A percentile compares a stretch with the other conserved stretches of the same genome.
phyloP scores from a whole-genome alignment of 2,329 filamentous ascomycete genomes.

The Xenoacremonium recifei region DNA sequence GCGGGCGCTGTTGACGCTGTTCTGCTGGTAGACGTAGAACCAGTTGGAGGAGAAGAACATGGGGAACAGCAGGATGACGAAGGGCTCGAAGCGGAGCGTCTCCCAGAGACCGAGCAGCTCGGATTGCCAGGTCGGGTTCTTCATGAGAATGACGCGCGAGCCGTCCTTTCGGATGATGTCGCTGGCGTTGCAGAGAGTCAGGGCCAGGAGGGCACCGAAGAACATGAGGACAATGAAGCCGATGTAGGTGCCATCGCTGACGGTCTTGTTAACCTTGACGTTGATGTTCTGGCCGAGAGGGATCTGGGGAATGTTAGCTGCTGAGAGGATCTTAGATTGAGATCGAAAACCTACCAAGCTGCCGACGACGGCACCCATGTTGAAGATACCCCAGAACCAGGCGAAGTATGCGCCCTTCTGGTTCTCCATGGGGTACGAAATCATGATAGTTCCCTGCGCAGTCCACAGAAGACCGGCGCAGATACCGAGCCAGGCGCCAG shows the following conservation, averaged over 20 bases:
- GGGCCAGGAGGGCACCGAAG: constrained; percentile 66
- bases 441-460: constrained; percentile 83
- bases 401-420: constrained; percentile 87
- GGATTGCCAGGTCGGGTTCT: constrained; percentile 82
- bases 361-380: constrained; percentile 85
- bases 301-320: constrained; percentile 64
- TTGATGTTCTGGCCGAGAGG: constrained; percentile 29
- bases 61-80: constrained; percentile 69
- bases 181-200: constrained; percentile 68
- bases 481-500: constrained; percentile 72
- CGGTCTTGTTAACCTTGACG: constrained; percentile 36
- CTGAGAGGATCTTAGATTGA: constrained; percentile 58
- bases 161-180: constrained; percentile 75
- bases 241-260: constrained; percentile 80
- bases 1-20: constrained; percentile 66
- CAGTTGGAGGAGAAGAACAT: constrained; percentile 83
- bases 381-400: constrained; percentile 95
- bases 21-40: constrained; percentile 82
- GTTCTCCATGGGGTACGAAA: constrained; percentile 79
- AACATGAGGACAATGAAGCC: constrained; percentile 85
- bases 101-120: constrained; percentile 76
- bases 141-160: constrained; percentile 80
- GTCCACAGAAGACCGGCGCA: constrained; percentile 81
- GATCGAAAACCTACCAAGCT: constrained; percentile 46
- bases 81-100: constrained; percentile 68